phyloP scores from a whole-genome alignment of 2,329 filamentous ascomycete genomes.

The Penicillium expansum region DNA sequence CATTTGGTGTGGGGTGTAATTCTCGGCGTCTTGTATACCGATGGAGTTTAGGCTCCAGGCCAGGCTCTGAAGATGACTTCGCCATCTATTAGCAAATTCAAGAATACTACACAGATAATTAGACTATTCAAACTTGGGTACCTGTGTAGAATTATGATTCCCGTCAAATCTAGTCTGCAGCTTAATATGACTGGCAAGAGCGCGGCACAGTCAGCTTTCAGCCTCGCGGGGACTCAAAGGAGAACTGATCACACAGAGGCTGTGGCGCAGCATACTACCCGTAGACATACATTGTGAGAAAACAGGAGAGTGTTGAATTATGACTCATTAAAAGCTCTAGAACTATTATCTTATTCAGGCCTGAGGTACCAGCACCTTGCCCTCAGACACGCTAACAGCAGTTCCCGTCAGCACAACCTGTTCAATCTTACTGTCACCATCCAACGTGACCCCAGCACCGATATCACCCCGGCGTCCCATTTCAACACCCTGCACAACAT shows the following conservation, averaged over 20 bases:
- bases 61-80: not conserved
- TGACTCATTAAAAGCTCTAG: not conserved
- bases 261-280: not conserved
- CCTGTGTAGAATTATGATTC: not conserved
- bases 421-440: conserved; percentile 28
- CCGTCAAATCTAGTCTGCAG: not conserved
- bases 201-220: not conserved
- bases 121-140: not conserved
- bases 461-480: conserved; percentile 56
- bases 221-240: not conserved
- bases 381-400: conserved; percentile 37
- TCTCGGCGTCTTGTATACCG: not conserved
- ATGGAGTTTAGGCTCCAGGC: not conserved
- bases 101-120: not conserved
- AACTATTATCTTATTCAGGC: conserved; percentile 6
- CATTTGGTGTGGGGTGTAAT: not conserved
- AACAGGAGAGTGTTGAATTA: not conserved
- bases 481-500: conserved; percentile 65
- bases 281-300: not conserved
- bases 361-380: conserved; percentile 29
- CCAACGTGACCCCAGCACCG: conserved; percentile 30
- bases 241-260: not conserved
- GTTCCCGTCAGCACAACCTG: conserved; percentile 36
- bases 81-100: not conserved
- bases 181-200: not conserved